phyloP scores from a whole-genome alignment of 495 filamentous ascomycete species.

The Entonaema liquescens region DNA sequence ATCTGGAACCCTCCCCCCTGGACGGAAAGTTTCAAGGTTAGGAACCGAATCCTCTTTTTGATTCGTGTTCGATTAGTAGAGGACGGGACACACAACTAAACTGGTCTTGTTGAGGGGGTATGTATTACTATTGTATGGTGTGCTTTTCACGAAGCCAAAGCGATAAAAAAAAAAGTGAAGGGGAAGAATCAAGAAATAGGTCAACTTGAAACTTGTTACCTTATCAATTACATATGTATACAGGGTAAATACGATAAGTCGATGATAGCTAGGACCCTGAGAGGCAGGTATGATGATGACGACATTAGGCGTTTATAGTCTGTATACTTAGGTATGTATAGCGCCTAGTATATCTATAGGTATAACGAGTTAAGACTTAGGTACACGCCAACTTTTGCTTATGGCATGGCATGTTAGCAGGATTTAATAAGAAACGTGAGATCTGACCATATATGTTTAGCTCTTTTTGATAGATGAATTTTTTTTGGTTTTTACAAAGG shows the following conservation, averaged over 20 bases:
- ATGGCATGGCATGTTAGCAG: background rate
- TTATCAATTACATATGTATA: background rate
- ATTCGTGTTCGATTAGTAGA: constrained; percentile 1
- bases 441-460: background rate
- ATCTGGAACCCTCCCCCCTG: background rate
- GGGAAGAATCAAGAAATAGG: background rate
- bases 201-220: background rate
- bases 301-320: constrained; percentile 1
- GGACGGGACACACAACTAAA: no score
- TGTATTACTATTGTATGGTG: background rate
- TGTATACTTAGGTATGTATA: background rate
- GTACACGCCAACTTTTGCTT: no score
- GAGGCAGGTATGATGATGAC: constrained; percentile 16
- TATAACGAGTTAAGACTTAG: background rate
- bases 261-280: constrained; percentile 5
- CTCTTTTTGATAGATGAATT: background rate
- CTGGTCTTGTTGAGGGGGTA: background rate
- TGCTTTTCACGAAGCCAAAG: background rate
- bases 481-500: background rate
- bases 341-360: background rate
- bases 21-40: constrained; percentile 10
- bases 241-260: background rate
- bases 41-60: constrained; percentile 8
- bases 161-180: background rate
- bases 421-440: background rate